Evolutionary conservation across 768 basidiomycete species (phyloP).

Genomic region (Dioszegia aurantiaca): DNA sequence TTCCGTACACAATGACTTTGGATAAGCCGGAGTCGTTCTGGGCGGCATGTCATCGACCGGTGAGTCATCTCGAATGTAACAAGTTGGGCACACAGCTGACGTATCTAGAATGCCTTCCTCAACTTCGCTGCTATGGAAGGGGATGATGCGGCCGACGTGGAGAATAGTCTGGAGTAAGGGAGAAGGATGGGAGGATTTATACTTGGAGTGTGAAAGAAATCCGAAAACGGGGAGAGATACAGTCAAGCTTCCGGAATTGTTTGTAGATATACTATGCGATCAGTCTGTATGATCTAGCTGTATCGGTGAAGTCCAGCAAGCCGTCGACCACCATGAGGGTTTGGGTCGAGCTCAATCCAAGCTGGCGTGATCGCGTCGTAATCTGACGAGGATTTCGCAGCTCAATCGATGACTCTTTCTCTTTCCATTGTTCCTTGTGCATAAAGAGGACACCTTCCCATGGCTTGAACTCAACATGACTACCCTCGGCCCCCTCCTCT

Average conservation of each 20-base stretch:
- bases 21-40: conserved; percentile 95
- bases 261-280: conserved; percentile 11
- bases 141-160: conserved; percentile 91
- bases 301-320: neutral
- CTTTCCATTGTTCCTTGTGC: no score
- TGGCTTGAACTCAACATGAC: neutral
- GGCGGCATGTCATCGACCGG: conserved; percentile 91
- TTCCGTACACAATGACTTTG: conserved; percentile 76
- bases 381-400: no score
- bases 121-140: conserved; percentile 90
- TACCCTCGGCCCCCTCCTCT: neutral
- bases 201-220: neutral
- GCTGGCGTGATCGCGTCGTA: no score
- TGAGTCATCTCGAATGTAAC: conserved; percentile 41
- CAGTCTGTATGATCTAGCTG: neutral
- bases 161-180: conserved; percentile 79
- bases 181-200: neutral
- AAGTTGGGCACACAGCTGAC: conserved; percentile 8
- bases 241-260: neutral
- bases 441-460: neutral
- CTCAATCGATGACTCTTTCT: no score
- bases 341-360: no score
- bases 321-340: no score
- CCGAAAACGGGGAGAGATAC: no score
- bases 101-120: conserved; percentile 65